A percentile compares a stretch with the other conserved stretches of the same genome.
Conservation (phyloP, 176 grass and related monocot genomes). For the bread wheat (Triticum aestivum) region DNA sequence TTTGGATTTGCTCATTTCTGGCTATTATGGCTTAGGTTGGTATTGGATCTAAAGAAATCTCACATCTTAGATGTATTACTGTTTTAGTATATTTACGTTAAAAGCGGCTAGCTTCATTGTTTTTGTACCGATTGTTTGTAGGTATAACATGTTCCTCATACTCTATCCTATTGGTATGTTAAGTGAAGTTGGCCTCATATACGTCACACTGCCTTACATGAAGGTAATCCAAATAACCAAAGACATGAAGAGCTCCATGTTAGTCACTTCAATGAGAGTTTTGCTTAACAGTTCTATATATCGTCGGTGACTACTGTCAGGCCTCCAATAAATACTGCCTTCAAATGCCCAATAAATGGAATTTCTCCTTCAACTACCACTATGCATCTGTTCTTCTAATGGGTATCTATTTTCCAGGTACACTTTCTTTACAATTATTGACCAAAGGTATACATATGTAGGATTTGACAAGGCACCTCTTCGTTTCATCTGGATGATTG, state of each 20-base stretch:
- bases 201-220: constrained; percentile 35
- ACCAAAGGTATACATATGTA: neutral
- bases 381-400: constrained; percentile 28
- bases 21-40: constrained; percentile 88
- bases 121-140: neutral
- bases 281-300: neutral
- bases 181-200: constrained; percentile 52
- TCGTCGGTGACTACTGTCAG: neutral
- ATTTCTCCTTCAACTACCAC: constrained; percentile 36
- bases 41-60: neutral
- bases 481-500: neutral
- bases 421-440: neutral
- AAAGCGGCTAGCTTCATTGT: neutral
- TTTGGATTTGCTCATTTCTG: constrained; percentile 67
- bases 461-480: neutral
- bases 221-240: constrained; percentile 8
- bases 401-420: constrained; percentile 29
- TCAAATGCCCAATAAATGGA: constrained; percentile 37
- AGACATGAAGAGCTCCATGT: neutral
- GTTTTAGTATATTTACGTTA: neutral
- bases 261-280: neutral
- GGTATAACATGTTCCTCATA: constrained; percentile 48
- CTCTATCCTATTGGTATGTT: constrained; percentile 52
- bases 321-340: constrained; percentile 31
- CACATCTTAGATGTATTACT: neutral